Evolutionary conservation across 306 rosid species (phyloP).

Genomic region (Malus fusca): DNA sequence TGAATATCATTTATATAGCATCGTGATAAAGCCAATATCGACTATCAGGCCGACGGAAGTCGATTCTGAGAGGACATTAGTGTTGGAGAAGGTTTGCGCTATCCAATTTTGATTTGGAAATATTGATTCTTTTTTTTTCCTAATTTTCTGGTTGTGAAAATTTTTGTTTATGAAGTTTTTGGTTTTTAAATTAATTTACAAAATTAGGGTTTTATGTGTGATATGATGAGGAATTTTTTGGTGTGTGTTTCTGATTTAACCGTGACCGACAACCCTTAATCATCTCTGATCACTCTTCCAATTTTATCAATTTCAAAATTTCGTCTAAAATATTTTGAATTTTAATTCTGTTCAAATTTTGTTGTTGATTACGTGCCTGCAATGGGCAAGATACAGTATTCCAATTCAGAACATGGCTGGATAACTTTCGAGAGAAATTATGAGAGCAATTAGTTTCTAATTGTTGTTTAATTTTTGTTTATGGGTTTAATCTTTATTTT

Average conservation of each 20-base stretch:
- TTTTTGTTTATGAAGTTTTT: too few relatives aligned
- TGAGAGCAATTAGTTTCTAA: constrained; percentile 37
- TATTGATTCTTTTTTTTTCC: too few relatives aligned
- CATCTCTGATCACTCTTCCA: constrained; percentile 44
- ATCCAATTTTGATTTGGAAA: too few relatives aligned
- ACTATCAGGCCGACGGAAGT: too few relatives aligned
- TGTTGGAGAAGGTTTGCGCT: too few relatives aligned
- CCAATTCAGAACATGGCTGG: constrained; percentile 31
- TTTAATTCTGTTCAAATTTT: neutral
- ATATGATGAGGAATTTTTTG: constrained; percentile 50
- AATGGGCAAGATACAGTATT: constrained; percentile 75
- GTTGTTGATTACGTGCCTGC: constrained; percentile 68
- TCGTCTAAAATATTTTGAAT: neutral
- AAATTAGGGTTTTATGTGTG: neutral
- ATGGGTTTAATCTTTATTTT: too few relatives aligned
- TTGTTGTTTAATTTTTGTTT: too few relatives aligned
- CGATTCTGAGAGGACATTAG: too few relatives aligned
- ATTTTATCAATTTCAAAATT: neutral
- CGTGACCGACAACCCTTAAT: constrained; percentile 47
- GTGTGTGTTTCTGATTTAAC: constrained; percentile 72
- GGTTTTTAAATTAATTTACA: neutral
- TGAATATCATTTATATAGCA: too few relatives aligned
- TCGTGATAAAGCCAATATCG: too few relatives aligned
- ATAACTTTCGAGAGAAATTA: neutral
- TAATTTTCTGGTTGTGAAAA: too few relatives aligned